Conservation (phyloP, 2,329 filamentous ascomycete species). For the Bipolaris sorokiniana region DNA sequence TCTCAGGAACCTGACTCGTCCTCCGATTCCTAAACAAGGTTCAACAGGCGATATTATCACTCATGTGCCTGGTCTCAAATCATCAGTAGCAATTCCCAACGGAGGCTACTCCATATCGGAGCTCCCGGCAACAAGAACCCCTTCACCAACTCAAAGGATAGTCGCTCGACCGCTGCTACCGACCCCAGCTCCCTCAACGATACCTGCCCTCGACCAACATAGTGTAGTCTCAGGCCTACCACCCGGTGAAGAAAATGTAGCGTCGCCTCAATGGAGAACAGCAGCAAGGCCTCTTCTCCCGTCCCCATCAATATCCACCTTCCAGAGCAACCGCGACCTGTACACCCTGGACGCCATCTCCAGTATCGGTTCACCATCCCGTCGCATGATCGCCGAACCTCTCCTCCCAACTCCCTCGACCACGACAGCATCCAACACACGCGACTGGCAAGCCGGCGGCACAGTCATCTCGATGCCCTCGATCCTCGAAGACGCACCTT, state of each 20-base stretch:
- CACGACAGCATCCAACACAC: slow-evolving; percentile 33
- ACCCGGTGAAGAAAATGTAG: slow-evolving; percentile 31
- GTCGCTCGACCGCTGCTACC: slow-evolving; percentile 42
- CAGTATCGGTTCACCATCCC: slow-evolving; percentile 14
- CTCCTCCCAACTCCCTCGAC: slow-evolving; percentile 42
- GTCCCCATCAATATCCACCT: slow-evolving; percentile 38
- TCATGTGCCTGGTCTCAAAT: slow-evolving; percentile 38
- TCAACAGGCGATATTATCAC: slow-evolving; percentile 37
- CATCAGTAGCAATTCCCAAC: slow-evolving; percentile 19
- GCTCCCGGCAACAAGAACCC: slow-evolving; percentile 21
- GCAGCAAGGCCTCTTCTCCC: slow-evolving; percentile 42
- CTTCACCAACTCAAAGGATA: slow-evolving; percentile 28
- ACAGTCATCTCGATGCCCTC: slow-evolving; percentile 41
- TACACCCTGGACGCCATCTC: slow-evolving; percentile 7
- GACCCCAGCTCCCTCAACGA: slow-evolving; percentile 40
- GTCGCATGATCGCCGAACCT: slow-evolving; percentile 32
- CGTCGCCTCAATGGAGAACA: slow-evolving; percentile 26
- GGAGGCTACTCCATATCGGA: slow-evolving; percentile 29
- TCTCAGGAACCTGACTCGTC: slow-evolving; percentile 37
- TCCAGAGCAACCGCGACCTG: slow-evolving; percentile 29
- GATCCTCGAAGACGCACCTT: slow-evolving; percentile 36
- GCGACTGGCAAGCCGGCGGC: slow-evolving; percentile 30
- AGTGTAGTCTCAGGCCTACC: slow-evolving; percentile 34
- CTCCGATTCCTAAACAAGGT: slow-evolving; percentile 21
- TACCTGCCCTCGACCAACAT: slow-evolving; percentile 29